These are phyloP conservation scores for Pythium dissimile DNA, from an alignment of 352 stramenopile species.

Conservation along the genomic window DNA sequence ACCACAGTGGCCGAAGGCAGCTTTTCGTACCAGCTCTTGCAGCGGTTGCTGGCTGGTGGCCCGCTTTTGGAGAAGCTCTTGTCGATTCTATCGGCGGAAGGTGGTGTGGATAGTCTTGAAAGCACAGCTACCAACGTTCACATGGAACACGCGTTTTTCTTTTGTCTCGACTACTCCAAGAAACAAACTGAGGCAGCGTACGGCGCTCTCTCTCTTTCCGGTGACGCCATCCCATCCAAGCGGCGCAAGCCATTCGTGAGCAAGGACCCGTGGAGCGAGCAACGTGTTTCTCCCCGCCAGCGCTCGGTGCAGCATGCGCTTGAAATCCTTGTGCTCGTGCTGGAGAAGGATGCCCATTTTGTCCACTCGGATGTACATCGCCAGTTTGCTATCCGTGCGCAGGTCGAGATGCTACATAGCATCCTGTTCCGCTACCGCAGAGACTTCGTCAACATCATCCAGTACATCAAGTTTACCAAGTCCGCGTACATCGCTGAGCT, in stretches of 20 bases:
- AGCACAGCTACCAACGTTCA: constrained; percentile 69
- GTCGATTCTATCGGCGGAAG: constrained; percentile 62
- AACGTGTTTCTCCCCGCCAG: constrained; percentile 38
- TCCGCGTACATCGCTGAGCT: constrained; percentile 64
- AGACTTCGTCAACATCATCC: constrained; percentile 77
- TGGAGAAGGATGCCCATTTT: constrained; percentile 70
- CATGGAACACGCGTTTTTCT: constrained; percentile 79
- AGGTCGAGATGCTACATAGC: constrained; percentile 75
- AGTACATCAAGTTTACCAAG: constrained; percentile 86
- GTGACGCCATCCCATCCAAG: constrained; percentile 25
- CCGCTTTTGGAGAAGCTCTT: constrained; percentile 67
- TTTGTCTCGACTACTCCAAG: constrained; percentile 76
- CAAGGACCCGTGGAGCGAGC: constrained; percentile 14
- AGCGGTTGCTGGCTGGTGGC: constrained; percentile 63
- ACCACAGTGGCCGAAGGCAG: constrained; percentile 39
- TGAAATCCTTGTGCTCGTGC: constrained; percentile 69
- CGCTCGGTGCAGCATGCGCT: constrained; percentile 72
- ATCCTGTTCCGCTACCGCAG: constrained; percentile 66
- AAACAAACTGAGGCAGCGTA: constrained; percentile 66
- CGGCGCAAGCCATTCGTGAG: constrained; percentile 21
- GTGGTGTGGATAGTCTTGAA: constrained; percentile 70
- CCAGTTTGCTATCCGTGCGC: constrained; percentile 52
- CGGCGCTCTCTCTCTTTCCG: constrained; percentile 62
- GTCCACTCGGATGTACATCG: constrained; percentile 55
- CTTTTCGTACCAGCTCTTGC: constrained; percentile 65